Conservation (phyloP, 495 filamentous ascomycete genomes). For the Podospora anserina region DNA sequence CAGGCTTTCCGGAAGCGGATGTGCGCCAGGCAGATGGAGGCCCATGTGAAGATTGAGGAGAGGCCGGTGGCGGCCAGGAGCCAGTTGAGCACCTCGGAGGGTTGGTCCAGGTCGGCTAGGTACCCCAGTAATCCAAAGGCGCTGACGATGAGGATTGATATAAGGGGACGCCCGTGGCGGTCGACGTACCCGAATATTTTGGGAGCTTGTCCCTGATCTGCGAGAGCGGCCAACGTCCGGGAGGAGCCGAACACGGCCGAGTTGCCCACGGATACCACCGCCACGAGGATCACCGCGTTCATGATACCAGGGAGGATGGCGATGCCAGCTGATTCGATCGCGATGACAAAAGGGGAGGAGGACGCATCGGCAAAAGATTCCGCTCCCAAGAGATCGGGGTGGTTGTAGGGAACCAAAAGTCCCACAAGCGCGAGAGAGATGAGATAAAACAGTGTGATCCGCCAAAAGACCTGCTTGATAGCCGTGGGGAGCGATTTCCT, state of each 20-base stretch:
- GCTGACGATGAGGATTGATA: constrained; percentile 67
- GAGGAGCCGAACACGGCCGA: constrained; percentile 84
- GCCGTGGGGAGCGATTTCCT: constrained; percentile 82
- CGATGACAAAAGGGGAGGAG: constrained; percentile 86
- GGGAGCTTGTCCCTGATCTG: constrained; percentile 82
- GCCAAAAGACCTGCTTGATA: constrained; percentile 94
- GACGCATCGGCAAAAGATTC: constrained; percentile 59
- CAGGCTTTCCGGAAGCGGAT: constrained; percentile 89
- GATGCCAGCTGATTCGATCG: constrained; percentile 78
- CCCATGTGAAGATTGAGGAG: constrained; percentile 91
- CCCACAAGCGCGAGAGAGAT: constrained; percentile 71
- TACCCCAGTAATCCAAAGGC: constrained; percentile 73
- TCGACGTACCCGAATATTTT: constrained; percentile 76
- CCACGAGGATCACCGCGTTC: constrained; percentile 87
- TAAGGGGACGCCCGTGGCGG: constrained; percentile 74
- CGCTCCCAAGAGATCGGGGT: constrained; percentile 56
- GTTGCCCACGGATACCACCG: constrained; percentile 84
- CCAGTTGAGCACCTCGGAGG: constrained; percentile 73
- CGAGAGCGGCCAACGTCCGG: constrained; percentile 79
- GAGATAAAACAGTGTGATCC: constrained; percentile 84
- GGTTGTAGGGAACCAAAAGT: constrained; percentile 67
- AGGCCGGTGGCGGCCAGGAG: constrained; percentile 87
- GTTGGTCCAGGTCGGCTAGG: constrained; percentile 63
- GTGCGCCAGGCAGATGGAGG: constrained; percentile 80
- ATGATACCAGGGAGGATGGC: constrained; percentile 73